phyloP scores from a whole-genome alignment of 306 rosid species.

The Cucumis melo region DNA sequence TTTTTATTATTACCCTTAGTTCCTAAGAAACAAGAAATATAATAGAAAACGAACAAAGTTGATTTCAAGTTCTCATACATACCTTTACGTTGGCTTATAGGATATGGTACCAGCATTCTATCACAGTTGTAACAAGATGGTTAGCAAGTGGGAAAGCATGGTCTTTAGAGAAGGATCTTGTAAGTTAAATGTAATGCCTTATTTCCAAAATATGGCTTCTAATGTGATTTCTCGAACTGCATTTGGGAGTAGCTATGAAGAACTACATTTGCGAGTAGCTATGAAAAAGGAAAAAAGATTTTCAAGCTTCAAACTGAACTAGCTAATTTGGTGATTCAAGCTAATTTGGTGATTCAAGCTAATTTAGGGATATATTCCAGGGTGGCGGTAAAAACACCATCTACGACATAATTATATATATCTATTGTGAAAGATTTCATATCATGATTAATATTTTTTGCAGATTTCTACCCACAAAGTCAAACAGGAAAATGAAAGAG shows the following conservation, averaged over 20 bases:
- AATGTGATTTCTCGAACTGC: conserved; percentile 32
- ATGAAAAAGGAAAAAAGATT: conserved; percentile 23
- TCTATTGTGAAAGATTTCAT: neutral
- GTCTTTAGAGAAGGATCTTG: neutral
- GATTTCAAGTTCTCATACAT: neutral
- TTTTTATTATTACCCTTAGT: too few species aligned
- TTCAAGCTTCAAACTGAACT: conserved; percentile 13
- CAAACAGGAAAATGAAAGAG: conserved; percentile 21
- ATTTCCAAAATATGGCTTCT: conserved; percentile 8
- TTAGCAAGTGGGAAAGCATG: conserved; percentile 16
- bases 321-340: neutral
- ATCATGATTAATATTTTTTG: neutral
- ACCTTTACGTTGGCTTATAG: neutral
- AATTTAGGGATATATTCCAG: neutral
- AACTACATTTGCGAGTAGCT: conserved; percentile 35
- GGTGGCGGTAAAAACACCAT: neutral
- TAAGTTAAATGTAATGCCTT: conserved; percentile 26
- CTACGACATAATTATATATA: too few species aligned
- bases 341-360: neutral
- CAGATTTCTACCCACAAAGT: conserved; percentile 9
- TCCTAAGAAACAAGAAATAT: too few species aligned
- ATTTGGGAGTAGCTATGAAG: conserved; percentile 28
- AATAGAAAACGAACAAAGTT: too few species aligned
- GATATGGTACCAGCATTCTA: conserved; percentile 12
- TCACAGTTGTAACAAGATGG: conserved; percentile 19